phyloP scores from a whole-genome alignment of 768 basidiomycete genomes.

The Sporobolomyces phaffii region DNA sequence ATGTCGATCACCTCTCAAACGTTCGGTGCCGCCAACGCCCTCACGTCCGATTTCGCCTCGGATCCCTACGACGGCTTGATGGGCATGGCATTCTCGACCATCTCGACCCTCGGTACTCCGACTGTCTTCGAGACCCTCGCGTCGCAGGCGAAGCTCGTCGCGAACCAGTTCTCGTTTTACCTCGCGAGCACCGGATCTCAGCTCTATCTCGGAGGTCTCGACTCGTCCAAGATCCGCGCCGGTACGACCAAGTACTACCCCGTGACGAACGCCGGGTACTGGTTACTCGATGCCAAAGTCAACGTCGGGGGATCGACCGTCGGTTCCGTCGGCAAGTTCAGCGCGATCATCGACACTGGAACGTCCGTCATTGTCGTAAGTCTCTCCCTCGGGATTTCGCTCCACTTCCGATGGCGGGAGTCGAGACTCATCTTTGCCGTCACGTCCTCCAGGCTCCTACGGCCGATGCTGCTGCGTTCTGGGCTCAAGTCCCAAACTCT shows the following conservation, averaged over 20 bases:
- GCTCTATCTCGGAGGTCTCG: slow-evolving; percentile 47
- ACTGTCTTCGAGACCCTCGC: slow-evolving; percentile 40
- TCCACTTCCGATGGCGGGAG: too few relatives aligned
- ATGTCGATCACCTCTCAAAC: slow-evolving; percentile 51
- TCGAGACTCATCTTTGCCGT: too few relatives aligned
- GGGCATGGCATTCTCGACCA: slow-evolving; percentile 48
- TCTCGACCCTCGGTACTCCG: slow-evolving; percentile 50
- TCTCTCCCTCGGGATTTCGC: too few relatives aligned
- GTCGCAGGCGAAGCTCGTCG: slow-evolving; percentile 25
- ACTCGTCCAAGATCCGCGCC: slow-evolving; percentile 42
- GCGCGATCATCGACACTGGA: slow-evolving; percentile 42
- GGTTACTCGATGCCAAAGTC: slow-evolving; percentile 36
- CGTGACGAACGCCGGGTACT: slow-evolving; percentile 46
- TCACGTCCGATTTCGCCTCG: slow-evolving; percentile 30
- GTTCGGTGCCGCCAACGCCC: slow-evolving; percentile 50
- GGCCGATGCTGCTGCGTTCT: slow-evolving; percentile 45
- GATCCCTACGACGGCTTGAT: slow-evolving; percentile 40
- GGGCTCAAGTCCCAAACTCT: slow-evolving; percentile 50
- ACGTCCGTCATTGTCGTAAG: slow-evolving; percentile 40
- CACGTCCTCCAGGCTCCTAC: slow-evolving; percentile 44
- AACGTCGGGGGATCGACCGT: slow-evolving; percentile 43
- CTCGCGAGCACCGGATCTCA: slow-evolving; percentile 37
- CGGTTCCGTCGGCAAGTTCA: slow-evolving; percentile 38
- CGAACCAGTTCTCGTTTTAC: slow-evolving; percentile 38
- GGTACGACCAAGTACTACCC: slow-evolving; percentile 44